Base-by-base conservation (phyloP, 352 stramenopile species). In the Phytophthora palmivora region DNA sequence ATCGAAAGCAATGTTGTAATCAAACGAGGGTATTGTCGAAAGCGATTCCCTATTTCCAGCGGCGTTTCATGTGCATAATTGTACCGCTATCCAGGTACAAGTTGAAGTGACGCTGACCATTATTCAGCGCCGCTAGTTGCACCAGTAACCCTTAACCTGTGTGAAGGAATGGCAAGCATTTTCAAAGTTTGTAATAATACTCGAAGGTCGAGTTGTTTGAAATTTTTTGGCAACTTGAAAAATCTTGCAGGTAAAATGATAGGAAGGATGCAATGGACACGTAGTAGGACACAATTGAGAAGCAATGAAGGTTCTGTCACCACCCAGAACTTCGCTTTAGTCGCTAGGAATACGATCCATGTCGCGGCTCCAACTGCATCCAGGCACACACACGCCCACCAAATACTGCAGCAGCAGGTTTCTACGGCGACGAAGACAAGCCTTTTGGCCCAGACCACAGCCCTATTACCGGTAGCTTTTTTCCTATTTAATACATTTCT, bases 1-100 rank as follows among this genome's bases (percentile, higher is more conserved):
- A n/a, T n/a, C n/a, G n/a, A n/a, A n/a, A n/a, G n/a, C n/a, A n/a
- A n/a, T n/a, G n/a, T n/a, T n/a, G n/a, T n/a, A n/a, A 34, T 34
- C 30, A 28, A 28, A n/a, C n/a, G n/a, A n/a, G n/a, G 24, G 24
- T 28, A 6, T 6, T 6, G 24, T 28, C 3, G 24, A 28, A 28
- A 3, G 6, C 24, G 24, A 10, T 14, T 34, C 6, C 30, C 52
- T 64, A 64, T 60, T 65, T 69, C 10, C 37, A 67, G 47, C 11
- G 55, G 41, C 48, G 62, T 61, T 62, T 71, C 55, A 6, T 48
- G 48, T 18, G 47, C 62, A 64, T 12, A 64, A 69, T 39, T 49
- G 45, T 54, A 58, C 45, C 52, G 30, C 30, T 34, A 52, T 21
- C 19, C 53, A 22, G 4, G 60, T 50, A 64, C 60, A 58, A 45